Evolutionary conservation across 768 basidiomycete genomes (phyloP), one percentile per base, ranked within the genome.

Genomic region (Pholiota molesta): DNA sequence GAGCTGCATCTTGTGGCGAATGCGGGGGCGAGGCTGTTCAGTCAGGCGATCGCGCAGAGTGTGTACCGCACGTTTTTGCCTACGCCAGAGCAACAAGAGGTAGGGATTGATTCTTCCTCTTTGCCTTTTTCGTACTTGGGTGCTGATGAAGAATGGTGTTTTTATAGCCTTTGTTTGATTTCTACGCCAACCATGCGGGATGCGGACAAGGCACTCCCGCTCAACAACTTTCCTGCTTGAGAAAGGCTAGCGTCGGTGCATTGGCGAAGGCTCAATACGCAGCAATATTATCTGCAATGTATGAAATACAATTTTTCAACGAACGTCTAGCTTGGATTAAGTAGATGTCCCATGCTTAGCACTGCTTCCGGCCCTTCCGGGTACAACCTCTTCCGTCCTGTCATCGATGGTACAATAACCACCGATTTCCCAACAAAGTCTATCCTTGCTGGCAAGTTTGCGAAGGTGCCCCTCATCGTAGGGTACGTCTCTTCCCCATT

Each of bases 31-130:
- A 60, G 69, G 17, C 67, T 86, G 11, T 89, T 89, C 71, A 73
- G 75, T 10, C 76, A 75, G 13, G 88, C 83, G 9, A 88, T 89
- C 64, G 84, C 81, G 1, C 88, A 90, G 70, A 88, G 86, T 65
- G 81, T 87, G 21, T 86, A 77, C 64, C 74, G 87, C 16, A 74
- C 79, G 0, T 82, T 84, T 5, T 55, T 88, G 51, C 79, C 86
- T 0, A 73, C 75, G 1, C 81, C 83, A 0, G 81, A 83, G 58
- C 76, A 87, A 67, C 82, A 84, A 60, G 69, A 77, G 74, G 87
- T 88, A 53, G 19, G 26, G 73, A 26, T 26, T 26, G 26, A 2
- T 26, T 26, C 26, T 26, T 26, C 26, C 4, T 26, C 26, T 26
- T 26, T 4, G 26, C 4, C 4, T 26, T 26, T 2, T 26, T 26